Percentiles rank a stretch among this genome's conserved stretches.
phyloP scores from a whole-genome alignment of 345 rosid species.

The Orychophragmus violaceus region DNA sequence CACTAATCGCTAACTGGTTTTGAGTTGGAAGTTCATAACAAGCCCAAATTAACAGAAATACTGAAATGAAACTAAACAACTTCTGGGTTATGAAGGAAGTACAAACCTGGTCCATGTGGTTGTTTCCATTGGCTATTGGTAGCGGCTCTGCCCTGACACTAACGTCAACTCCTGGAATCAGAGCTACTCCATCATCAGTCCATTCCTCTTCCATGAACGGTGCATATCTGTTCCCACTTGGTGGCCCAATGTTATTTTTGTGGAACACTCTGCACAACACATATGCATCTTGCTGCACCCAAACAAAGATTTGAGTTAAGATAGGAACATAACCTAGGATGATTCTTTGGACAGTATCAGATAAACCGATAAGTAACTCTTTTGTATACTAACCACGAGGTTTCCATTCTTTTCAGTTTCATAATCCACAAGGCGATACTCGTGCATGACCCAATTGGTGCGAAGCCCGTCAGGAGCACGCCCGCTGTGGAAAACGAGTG shows the following conservation, averaged over 20 bases:
- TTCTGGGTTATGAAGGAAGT: constrained; percentile 1
- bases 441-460: constrained; percentile 98
- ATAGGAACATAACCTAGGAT: not conserved
- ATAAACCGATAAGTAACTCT: not conserved
- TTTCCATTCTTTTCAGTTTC: constrained; percentile 44
- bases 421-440: constrained; percentile 72
- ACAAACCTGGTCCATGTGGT: constrained; percentile 43
- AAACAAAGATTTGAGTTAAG: constrained; percentile 10
- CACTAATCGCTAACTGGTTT: no score
- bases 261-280: constrained; percentile 89
- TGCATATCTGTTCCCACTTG: constrained; percentile 74
- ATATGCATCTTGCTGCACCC: constrained; percentile 47
- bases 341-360: not conserved
- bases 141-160: constrained; percentile 27
- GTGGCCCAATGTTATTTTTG: constrained; percentile 91
- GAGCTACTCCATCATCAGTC: constrained; percentile 47
- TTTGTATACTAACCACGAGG: constrained; percentile 37
- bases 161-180: constrained; percentile 58
- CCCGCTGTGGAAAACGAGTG: constrained; percentile 77
- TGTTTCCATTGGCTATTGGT: constrained; percentile 17
- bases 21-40: no score
- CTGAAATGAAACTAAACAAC: not conserved
- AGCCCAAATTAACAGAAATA: no score
- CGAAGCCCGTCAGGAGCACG: constrained; percentile 82
- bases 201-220: constrained; percentile 78